Conservation (phyloP, 495 filamentous ascomycete genomes). For the Filosporella fistucella region DNA sequence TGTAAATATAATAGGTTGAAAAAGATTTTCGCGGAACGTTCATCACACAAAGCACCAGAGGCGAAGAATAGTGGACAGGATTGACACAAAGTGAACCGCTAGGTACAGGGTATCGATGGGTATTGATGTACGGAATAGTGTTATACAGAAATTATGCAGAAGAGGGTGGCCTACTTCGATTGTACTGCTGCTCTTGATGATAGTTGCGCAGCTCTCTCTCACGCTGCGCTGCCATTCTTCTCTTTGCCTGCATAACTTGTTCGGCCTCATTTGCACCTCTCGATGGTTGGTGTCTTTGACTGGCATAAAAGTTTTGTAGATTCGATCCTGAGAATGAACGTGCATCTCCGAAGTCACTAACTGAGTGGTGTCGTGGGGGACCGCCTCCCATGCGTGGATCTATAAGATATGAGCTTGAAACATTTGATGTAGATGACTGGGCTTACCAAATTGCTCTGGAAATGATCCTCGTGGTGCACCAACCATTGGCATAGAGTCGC, state of each 20-base stretch:
- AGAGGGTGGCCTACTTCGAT: constrained; percentile 83
- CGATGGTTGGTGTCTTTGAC: constrained; percentile 82
- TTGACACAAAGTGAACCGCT: constrained; percentile 27
- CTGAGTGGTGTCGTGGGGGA: constrained; percentile 69
- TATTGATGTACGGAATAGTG: constrained; percentile 42
- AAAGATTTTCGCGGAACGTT: constrained; percentile 3
- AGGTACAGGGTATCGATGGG: constrained; percentile 40
- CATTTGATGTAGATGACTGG: not conserved
- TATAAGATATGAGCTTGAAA: constrained; percentile 13
- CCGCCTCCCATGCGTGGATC: constrained; percentile 57
- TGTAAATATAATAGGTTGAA: constrained; percentile 34
- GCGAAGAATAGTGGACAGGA: constrained; percentile 15
- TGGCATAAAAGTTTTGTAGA: constrained; percentile 88
- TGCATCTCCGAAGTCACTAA: constrained; percentile 74
- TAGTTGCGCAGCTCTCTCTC: constrained; percentile 99
- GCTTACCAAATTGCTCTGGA: constrained; percentile 47
- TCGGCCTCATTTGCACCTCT: constrained; percentile 82
- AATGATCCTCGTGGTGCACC: constrained; percentile 51
- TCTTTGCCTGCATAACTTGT: constrained; percentile 97
- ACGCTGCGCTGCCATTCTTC: constrained; percentile 96
- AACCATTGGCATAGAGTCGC: constrained; percentile 80
- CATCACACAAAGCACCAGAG: constrained; percentile 22
- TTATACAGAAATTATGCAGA: constrained; percentile 47
- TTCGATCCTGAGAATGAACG: constrained; percentile 71
- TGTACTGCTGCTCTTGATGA: constrained; percentile 99